Conservation (phyloP, 768 basidiomycete genomes). For the Gymnopilus junonius region DNA sequence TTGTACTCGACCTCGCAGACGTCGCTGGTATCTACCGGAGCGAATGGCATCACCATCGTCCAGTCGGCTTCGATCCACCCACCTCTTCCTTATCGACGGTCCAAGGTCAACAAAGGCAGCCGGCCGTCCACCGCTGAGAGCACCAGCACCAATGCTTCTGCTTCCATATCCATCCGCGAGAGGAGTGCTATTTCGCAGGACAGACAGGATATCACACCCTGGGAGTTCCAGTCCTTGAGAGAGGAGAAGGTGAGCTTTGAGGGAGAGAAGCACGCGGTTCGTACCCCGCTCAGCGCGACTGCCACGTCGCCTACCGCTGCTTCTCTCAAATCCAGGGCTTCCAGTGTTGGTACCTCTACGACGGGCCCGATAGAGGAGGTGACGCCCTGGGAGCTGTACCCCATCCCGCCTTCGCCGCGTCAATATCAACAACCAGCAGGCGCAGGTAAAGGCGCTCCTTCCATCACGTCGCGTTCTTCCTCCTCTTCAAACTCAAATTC, state of each 20-base stretch:
- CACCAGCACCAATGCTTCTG: conserved; percentile 6
- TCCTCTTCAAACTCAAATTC: background rate
- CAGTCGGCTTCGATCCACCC: conserved; percentile 1
- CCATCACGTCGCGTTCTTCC: too few species aligned
- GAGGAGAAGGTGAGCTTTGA: conserved; percentile 1
- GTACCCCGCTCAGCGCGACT: background rate
- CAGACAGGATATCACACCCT: conserved; percentile 34
- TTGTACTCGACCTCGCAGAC: background rate
- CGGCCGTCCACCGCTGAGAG: conserved; percentile 32
- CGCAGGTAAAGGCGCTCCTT: too few species aligned
- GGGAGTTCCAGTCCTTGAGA: conserved; percentile 26
- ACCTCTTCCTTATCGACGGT: conserved; percentile 4
- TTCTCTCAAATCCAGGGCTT: conserved; percentile 5
- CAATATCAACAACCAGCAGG: too few species aligned
- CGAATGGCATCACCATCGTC: background rate
- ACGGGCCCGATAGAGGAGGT: conserved; percentile 21
- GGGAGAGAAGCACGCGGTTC: background rate
- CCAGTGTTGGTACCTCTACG: background rate
- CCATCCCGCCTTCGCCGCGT: conserved; percentile 3
- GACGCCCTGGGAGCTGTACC: conserved; percentile 28
- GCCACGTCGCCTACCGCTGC: background rate
- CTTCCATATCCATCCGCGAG: background rate
- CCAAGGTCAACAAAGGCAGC: conserved; percentile 9
- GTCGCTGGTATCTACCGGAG: background rate
- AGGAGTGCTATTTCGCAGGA: conserved; percentile 2